Conservation (phyloP, 2,329 filamentous ascomycete species). For the Fusarium mundagurra region DNA sequence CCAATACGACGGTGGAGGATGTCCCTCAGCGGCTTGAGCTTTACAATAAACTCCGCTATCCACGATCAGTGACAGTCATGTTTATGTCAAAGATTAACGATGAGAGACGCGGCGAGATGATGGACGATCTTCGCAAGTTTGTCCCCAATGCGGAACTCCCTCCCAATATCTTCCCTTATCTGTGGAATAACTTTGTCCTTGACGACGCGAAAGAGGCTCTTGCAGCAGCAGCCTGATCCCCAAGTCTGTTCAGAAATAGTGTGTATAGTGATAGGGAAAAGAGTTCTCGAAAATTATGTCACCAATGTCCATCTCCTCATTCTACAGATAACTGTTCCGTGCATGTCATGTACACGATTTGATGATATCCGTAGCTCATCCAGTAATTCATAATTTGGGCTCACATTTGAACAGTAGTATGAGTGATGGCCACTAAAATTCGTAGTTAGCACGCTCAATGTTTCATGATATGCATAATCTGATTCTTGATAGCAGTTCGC, state of each 20-base stretch:
- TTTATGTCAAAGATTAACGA: conserved; percentile 6
- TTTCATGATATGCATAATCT: background rate
- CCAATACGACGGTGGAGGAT: background rate
- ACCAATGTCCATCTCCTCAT: fast-evolving
- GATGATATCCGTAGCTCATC: fast-evolving
- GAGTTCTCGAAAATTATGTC: background rate
- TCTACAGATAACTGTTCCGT: fast-evolving
- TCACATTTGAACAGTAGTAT: too few relatives aligned
- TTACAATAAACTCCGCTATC: conserved; percentile 15
- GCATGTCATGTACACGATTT: background rate
- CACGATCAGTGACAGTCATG: background rate
- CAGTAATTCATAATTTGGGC: background rate
- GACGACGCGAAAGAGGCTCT: background rate
- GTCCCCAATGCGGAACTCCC: background rate
- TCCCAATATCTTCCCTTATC: background rate
- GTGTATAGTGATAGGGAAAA: background rate
- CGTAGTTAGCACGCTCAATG: background rate
- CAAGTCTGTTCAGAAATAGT: too few relatives aligned
- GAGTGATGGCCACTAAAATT: fast-evolving
- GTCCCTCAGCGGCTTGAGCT: background rate
- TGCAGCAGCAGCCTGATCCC: background rate
- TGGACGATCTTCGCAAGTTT: conserved; percentile 4
- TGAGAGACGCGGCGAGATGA: conserved; percentile 2
- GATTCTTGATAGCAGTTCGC: background rate
- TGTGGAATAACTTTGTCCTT: background rate